A percentile compares a stretch with the other conserved stretches of the same genome.
These are phyloP conservation scores for Lyophyllum semitale DNA, from an alignment of 768 basidiomycete genomes.

Conservation along the genomic window DNA sequence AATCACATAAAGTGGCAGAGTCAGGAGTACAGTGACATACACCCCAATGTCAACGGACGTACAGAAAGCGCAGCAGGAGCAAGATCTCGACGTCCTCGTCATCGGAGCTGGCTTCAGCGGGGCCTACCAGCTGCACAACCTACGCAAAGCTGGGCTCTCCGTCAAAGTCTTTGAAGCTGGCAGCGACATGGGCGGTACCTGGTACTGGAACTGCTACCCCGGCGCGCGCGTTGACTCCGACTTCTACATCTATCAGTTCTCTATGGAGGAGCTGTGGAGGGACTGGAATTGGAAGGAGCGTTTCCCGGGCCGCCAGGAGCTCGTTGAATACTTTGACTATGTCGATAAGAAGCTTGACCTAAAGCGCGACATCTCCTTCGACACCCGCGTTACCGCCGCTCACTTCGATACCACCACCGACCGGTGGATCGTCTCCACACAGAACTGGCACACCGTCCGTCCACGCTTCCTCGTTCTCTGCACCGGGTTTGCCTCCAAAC, in stretches of 20 bases:
- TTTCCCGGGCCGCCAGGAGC: constrained; percentile 17
- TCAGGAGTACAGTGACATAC: neutral
- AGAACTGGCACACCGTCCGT: constrained; percentile 14
- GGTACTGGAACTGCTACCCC: constrained; percentile 30
- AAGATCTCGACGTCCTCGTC: constrained; percentile 21
- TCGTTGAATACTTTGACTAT: constrained; percentile 23
- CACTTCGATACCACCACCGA: constrained; percentile 17
- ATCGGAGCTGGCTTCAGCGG: constrained; percentile 28
- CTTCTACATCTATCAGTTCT: constrained; percentile 23
- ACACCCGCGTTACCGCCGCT: constrained; percentile 22
- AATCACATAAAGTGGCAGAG: neutral
- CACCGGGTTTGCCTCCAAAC: constrained; percentile 25
- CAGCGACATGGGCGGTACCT: constrained; percentile 22
- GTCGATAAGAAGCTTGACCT: constrained; percentile 25
- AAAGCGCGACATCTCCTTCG: constrained; percentile 21
- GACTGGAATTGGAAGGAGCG: constrained; percentile 22
- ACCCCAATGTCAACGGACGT: constrained; percentile 1
- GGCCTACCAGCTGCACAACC: constrained; percentile 17
- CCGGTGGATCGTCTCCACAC: constrained; percentile 22
- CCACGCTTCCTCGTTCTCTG: constrained; percentile 24
- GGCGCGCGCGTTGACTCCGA: constrained; percentile 28
- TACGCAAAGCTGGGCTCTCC: constrained; percentile 18
- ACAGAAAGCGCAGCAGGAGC: neutral
- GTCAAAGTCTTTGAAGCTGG: constrained; percentile 24
- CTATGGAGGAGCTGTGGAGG: constrained; percentile 25